A percentile compares a stretch with the other conserved stretches of the same genome.
phyloP scores from a whole-genome alignment of 495 filamentous ascomycete species.

The Articulospora tetracladia region DNA sequence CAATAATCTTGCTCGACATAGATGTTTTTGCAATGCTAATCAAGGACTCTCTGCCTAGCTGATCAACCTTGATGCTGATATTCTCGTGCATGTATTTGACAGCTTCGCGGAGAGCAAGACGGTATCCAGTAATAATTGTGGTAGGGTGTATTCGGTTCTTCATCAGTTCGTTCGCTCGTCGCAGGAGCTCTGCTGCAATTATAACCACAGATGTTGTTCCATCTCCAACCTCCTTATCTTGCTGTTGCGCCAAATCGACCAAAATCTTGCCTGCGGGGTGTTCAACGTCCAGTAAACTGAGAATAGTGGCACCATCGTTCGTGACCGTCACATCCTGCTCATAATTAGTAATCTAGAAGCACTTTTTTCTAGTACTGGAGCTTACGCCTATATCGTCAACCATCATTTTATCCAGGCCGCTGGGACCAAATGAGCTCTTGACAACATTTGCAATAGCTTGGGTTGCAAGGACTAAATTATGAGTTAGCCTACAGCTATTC shows the following conservation, averaged over 20 bases:
- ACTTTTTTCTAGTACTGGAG: slow-evolving; percentile 17
- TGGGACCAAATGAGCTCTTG: slow-evolving; percentile 97
- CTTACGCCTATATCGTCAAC: slow-evolving; percentile 97
- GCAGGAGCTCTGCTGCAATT: slow-evolving; percentile 92
- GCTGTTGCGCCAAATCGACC: slow-evolving; percentile 95
- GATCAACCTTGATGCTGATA: slow-evolving; percentile 90
- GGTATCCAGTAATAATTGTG: slow-evolving; percentile 98
- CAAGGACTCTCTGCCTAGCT: slow-evolving; percentile 81
- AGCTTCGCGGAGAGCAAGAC: slow-evolving; percentile 90
- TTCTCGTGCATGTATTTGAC: slow-evolving; percentile 99
- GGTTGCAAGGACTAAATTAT: slow-evolving; percentile 74
- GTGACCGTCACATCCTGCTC: slow-evolving; percentile 95
- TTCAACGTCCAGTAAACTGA: slow-evolving; percentile 91
- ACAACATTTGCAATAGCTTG: slow-evolving; percentile 98
- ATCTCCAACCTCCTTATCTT: slow-evolving; percentile 98
- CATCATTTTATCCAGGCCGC: slow-evolving; percentile 99
- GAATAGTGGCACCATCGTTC: slow-evolving; percentile 96
- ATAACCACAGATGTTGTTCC: slow-evolving; percentile 97
- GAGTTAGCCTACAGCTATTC: slow-evolving; percentile 24
- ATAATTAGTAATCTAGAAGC: slow-evolving; percentile 21
- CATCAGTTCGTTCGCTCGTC: slow-evolving; percentile 95
- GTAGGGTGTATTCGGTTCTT: slow-evolving; percentile 99
- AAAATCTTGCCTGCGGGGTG: slow-evolving; percentile 98
- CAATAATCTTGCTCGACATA: slow-evolving; percentile 99
- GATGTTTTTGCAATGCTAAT: slow-evolving; percentile 97